Percentiles rank a stretch among this genome's conserved stretches.
These are phyloP conservation scores for Stenogyne calaminthoides DNA, from an alignment of 305 asterid species.

Conservation along the genomic window DNA sequence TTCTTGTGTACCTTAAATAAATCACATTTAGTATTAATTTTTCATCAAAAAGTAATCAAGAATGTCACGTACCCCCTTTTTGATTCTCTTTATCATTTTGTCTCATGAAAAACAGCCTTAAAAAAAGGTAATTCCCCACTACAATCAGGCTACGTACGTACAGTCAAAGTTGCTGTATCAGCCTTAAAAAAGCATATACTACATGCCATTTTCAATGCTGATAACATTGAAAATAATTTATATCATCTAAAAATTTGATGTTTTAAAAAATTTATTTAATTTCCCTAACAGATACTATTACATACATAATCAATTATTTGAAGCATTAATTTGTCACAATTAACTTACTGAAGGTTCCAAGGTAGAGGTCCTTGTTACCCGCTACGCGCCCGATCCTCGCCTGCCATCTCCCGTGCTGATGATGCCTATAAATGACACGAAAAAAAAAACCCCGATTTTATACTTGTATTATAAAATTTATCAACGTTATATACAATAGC, in stretches of 20 bases:
- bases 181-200: slow-evolving; percentile 45
- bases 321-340: not conserved
- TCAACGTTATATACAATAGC: not conserved
- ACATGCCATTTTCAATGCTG: not conserved
- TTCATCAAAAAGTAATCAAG: not conserved
- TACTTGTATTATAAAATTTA: not conserved
- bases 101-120: slow-evolving; percentile 49
- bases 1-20: slow-evolving; percentile 71
- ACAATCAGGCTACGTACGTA: slow-evolving; percentile 25
- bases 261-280: too few relatives aligned
- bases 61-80: slow-evolving; percentile 7
- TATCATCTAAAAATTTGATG: too few relatives aligned
- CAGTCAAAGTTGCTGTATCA: slow-evolving; percentile 49
- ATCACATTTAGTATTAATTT: not conserved
- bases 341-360: slow-evolving; percentile 88
- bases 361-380: slow-evolving; percentile 91
- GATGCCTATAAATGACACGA: slow-evolving; percentile 55
- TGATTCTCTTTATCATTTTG: slow-evolving; percentile 34
- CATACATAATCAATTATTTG: not conserved
- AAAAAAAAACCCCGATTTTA: not conserved
- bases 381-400: slow-evolving; percentile 96
- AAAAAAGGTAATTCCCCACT: slow-evolving; percentile 41
- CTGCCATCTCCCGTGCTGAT: slow-evolving; percentile 97
- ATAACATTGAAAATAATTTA: too few relatives aligned
- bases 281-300: too few relatives aligned